A percentile compares a stretch with the other conserved stretches of the same genome.
Conservation (phyloP, 768 basidiomycete species). For the Tulasnella sp. region DNA sequence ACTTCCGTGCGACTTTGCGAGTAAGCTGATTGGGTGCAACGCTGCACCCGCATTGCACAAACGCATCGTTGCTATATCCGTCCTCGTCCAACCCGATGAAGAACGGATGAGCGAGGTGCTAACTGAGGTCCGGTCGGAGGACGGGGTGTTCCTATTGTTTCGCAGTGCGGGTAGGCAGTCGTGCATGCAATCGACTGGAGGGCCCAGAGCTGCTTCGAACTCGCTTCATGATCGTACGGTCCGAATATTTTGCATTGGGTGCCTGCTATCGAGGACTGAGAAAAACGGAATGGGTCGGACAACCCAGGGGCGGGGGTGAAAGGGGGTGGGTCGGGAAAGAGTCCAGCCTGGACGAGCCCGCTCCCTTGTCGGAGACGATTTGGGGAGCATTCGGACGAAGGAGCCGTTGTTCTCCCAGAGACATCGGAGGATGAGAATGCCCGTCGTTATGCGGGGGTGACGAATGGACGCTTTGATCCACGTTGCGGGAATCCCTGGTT, state of each 20-base stretch:
- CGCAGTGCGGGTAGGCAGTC: not conserved
- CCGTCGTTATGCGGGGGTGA: slow-evolving; percentile 3
- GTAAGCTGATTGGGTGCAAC: not conserved
- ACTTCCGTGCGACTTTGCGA: not conserved
- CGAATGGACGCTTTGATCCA: not conserved
- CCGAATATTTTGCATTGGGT: slow-evolving; percentile 4
- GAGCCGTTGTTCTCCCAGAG: not conserved
- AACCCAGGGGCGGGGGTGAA: not conserved
- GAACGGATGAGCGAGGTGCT: not conserved
- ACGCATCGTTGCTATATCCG: not conserved
- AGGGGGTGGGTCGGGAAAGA: slow-evolving; percentile 1
- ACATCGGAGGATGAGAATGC: not conserved
- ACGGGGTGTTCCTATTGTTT: not conserved
- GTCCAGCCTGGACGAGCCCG: slow-evolving; percentile 12
- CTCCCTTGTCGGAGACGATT: not conserved
- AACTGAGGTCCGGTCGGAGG: slow-evolving; percentile 7
- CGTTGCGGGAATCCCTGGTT: not conserved
- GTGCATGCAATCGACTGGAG: not conserved
- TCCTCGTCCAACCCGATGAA: not conserved
- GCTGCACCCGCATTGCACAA: not conserved
- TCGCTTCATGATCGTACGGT: not conserved
- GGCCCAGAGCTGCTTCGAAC: not conserved
- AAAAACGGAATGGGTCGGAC: not conserved
- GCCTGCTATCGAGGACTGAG: not conserved
- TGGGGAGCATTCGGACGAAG: not conserved